Evolutionary conservation across 306 rosid species (phyloP).

Genomic region (Spatholobus suberectus): DNA sequence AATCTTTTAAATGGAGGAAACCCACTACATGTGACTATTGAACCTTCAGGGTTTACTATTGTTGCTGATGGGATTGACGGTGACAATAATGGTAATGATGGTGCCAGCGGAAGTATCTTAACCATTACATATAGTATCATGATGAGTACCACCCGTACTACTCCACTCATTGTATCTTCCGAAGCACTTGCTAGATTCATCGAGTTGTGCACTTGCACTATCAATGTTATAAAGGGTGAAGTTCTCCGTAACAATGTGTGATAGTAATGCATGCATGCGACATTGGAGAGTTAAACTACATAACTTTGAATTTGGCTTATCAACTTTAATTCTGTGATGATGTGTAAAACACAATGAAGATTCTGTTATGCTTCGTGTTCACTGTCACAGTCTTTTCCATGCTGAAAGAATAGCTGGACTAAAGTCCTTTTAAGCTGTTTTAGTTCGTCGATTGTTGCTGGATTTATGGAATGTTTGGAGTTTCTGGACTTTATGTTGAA

Average conservation of each 20-base stretch:
- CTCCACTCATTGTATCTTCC: constrained; percentile 36
- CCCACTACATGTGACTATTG: constrained; percentile 44
- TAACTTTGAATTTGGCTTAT: too few relatives aligned
- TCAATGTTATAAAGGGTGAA: background rate
- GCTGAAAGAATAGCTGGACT: too few relatives aligned
- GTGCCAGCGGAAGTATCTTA: constrained; percentile 42
- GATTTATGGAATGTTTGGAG: background rate
- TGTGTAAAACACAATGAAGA: background rate
- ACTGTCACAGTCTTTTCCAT: too few relatives aligned
- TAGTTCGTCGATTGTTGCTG: background rate
- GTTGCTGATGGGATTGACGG: constrained; percentile 36
- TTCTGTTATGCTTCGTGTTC: too few relatives aligned
- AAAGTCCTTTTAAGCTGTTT: background rate
- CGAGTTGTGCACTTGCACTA: background rate
- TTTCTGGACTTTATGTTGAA: background rate
- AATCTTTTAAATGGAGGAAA: constrained; percentile 43
- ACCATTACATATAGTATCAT: constrained; percentile 38
- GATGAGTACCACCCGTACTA: background rate
- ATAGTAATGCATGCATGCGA: background rate
- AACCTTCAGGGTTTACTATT: constrained; percentile 57
- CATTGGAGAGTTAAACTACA: background rate
- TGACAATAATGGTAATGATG: background rate
- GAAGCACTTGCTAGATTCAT: constrained; percentile 8
- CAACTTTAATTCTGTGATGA: background rate
- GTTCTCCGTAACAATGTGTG: background rate